A percentile compares a stretch with the other conserved stretches of the same genome.
These are phyloP conservation scores for Saccharomyces pastorianus DNA, from an alignment of 1,139 yeast genomes.

Conservation along the genomic window DNA sequence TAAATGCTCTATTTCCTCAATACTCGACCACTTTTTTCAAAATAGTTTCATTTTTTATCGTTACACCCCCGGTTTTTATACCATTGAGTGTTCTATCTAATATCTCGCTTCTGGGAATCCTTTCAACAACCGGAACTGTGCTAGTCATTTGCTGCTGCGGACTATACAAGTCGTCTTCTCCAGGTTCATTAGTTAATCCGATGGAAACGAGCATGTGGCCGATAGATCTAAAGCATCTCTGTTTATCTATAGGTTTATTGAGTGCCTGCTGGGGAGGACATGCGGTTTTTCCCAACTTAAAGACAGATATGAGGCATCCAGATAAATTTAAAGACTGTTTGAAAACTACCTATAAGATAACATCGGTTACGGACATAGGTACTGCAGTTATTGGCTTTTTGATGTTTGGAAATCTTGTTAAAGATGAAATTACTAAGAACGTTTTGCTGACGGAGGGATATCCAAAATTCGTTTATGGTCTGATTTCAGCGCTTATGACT, in stretches of 20 bases:
- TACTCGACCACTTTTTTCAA: constrained; percentile 46
- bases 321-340: constrained; percentile 43
- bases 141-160: constrained; percentile 57
- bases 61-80: constrained; percentile 57
- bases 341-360: constrained; percentile 52
- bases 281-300: constrained; percentile 74
- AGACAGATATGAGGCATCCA: constrained; percentile 78
- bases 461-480: constrained; percentile 55
- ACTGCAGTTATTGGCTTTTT: constrained; percentile 77
- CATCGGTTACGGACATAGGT: constrained; percentile 60
- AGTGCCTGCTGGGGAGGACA: constrained; percentile 93
- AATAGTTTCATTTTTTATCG: constrained; percentile 46
- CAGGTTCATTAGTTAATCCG: constrained; percentile 61
- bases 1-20: constrained; percentile 54
- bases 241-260: constrained; percentile 62
- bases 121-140: constrained; percentile 59
- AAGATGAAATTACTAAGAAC: constrained; percentile 78
- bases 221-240: constrained; percentile 38
- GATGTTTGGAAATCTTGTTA: constrained; percentile 74
- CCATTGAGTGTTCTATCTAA: constrained; percentile 69
- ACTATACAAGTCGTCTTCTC: constrained; percentile 41
- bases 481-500: constrained; percentile 66
- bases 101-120: constrained; percentile 65
- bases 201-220: constrained; percentile 50
- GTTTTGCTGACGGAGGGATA: constrained; percentile 63